These are phyloP conservation scores for Malus hybrid DNA, from an alignment of 331 rosid genomes.

Conservation along the genomic window DNA sequence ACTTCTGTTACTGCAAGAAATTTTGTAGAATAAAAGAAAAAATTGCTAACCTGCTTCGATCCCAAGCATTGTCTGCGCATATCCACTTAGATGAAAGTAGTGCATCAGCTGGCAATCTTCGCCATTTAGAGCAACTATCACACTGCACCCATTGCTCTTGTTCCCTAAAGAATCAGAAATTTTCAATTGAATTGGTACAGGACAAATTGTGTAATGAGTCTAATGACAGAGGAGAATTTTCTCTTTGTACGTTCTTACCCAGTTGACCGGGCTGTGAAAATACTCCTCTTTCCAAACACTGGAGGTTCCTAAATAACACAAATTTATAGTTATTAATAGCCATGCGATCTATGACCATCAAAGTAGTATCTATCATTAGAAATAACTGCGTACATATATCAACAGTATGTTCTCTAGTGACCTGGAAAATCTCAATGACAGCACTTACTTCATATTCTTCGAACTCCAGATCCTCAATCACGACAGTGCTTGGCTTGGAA, in stretches of 20 bases:
- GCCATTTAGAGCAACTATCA: slow-evolving; percentile 89
- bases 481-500: slow-evolving; percentile 75
- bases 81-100: slow-evolving; percentile 87
- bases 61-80: slow-evolving; percentile 80
- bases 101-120: slow-evolving; percentile 75
- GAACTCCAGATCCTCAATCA: slow-evolving; percentile 82
- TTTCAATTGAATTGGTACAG: slow-evolving; percentile 3
- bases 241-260: slow-evolving; percentile 46
- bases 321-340: not conserved
- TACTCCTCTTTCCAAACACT: slow-evolving; percentile 89
- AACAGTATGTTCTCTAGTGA: not conserved
- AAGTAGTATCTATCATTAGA: not conserved
- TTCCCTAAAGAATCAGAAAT: slow-evolving; percentile 36
- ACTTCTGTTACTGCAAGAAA: slow-evolving; percentile 14
- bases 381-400: not conserved
- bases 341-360: not conserved
- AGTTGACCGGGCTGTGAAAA: slow-evolving; percentile 58
- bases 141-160: slow-evolving; percentile 97
- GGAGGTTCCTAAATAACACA: slow-evolving; percentile 83
- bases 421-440: not conserved
- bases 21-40: not conserved
- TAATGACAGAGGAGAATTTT: too few species aligned
- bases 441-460: slow-evolving; percentile 92
- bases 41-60: slow-evolving; percentile 63
- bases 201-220: not conserved